Percentiles rank a stretch among this genome's conserved stretches.
Evolutionary conservation across 495 filamentous ascomycete genomes (phyloP).

Genomic region (Lophiostoma macrostomum): DNA sequence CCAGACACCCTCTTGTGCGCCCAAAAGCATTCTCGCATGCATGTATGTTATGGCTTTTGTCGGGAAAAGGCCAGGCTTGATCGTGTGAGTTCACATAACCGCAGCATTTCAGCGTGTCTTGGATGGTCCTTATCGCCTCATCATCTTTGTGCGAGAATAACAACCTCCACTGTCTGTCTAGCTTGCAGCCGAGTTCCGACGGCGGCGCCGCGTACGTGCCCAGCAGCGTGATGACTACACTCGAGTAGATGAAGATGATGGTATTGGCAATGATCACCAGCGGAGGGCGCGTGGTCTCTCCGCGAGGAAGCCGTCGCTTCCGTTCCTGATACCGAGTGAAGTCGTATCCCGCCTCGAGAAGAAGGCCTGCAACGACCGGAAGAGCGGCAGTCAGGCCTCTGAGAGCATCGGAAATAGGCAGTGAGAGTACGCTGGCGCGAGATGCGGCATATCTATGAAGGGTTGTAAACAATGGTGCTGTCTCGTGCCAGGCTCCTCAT

Average conservation of each 20-base stretch:
- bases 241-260: slow-evolving; percentile 44
- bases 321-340: slow-evolving; percentile 38
- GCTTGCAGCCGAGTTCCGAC: slow-evolving; percentile 47
- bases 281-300: slow-evolving; percentile 38
- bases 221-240: slow-evolving; percentile 55
- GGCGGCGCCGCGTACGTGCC: slow-evolving; percentile 53
- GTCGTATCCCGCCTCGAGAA: slow-evolving; percentile 49
- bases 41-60: slow-evolving; percentile 24
- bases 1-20: slow-evolving; percentile 24
- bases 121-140: slow-evolving; percentile 55
- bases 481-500: not conserved
- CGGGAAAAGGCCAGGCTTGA: slow-evolving; percentile 56
- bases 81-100: slow-evolving; percentile 56
- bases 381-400: slow-evolving; percentile 51
- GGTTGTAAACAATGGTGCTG: not conserved
- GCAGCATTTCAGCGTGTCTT: slow-evolving; percentile 64
- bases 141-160: slow-evolving; percentile 51
- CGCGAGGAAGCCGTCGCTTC: slow-evolving; percentile 34
- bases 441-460: slow-evolving; percentile 51
- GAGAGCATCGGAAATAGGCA: slow-evolving; percentile 51
- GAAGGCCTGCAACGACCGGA: slow-evolving; percentile 49
- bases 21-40: slow-evolving; percentile 34
- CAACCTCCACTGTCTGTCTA: slow-evolving; percentile 53
- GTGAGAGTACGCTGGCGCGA: slow-evolving; percentile 46
- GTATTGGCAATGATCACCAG: slow-evolving; percentile 46